Evolutionary conservation across 2,329 filamentous ascomycete species (phyloP).

Genomic region (Neofusicoccum ribis): DNA sequence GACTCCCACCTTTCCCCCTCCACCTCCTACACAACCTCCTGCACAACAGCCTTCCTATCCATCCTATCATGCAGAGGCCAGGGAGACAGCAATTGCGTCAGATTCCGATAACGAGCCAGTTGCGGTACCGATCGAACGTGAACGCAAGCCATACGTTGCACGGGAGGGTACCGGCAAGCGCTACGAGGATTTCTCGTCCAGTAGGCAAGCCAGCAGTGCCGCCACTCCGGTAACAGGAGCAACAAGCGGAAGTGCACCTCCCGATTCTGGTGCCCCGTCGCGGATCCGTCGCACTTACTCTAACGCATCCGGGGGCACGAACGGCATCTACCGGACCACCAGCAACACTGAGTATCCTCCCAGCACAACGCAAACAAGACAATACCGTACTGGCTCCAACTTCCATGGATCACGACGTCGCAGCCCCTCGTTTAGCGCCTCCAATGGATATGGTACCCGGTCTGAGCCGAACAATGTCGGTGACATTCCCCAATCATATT

Average conservation of each 20-base stretch:
- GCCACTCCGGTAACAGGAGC: slow-evolving; percentile 25
- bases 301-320: slow-evolving; percentile 28
- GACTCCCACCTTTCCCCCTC: slow-evolving; percentile 38
- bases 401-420: slow-evolving; percentile 28
- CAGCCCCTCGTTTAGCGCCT: slow-evolving; percentile 33
- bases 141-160: slow-evolving; percentile 64
- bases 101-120: slow-evolving; percentile 43
- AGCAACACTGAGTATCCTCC: slow-evolving; percentile 28
- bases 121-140: slow-evolving; percentile 60
- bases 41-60: slow-evolving; percentile 32
- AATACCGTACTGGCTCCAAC: slow-evolving; percentile 28
- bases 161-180: slow-evolving; percentile 61
- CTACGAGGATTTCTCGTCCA: slow-evolving; percentile 41
- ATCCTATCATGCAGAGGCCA: slow-evolving; percentile 26
- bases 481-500: slow-evolving; percentile 33
- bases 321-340: not conserved
- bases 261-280: slow-evolving; percentile 27
- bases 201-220: not conserved
- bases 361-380: slow-evolving; percentile 22
- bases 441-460: slow-evolving; percentile 32
- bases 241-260: slow-evolving; percentile 22
- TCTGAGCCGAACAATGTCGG: slow-evolving; percentile 35
- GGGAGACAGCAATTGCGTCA: slow-evolving; percentile 34
- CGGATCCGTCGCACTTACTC: slow-evolving; percentile 35
- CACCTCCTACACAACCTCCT: slow-evolving; percentile 24